phyloP scores from a whole-genome alignment of 768 basidiomycete species.

The Lactarius pseudohatsudake region DNA sequence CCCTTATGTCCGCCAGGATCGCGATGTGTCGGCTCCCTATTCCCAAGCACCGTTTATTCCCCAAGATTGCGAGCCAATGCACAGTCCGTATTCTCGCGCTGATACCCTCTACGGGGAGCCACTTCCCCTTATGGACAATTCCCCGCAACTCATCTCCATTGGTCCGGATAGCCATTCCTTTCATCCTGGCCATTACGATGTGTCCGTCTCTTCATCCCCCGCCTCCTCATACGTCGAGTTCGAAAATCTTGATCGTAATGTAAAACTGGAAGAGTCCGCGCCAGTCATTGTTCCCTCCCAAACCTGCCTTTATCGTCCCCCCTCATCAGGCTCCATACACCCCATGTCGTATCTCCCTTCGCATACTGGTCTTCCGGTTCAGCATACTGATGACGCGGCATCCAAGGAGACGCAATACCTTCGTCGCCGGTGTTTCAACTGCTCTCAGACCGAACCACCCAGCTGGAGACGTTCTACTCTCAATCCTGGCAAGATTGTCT shows the following conservation, averaged over 20 bases:
- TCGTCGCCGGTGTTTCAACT: constrained; percentile 85
- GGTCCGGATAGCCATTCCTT: constrained; percentile 36
- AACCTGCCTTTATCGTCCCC: constrained; percentile 47
- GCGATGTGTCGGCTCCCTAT: constrained; percentile 44
- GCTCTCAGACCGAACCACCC: constrained; percentile 88
- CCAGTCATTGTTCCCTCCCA: constrained; percentile 67
- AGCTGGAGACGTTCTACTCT: constrained; percentile 86
- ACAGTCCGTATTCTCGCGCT: constrained; percentile 37
- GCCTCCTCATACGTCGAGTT: constrained; percentile 50
- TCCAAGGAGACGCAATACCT: constrained; percentile 91
- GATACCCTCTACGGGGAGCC: constrained; percentile 44
- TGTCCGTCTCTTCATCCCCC: constrained; percentile 39
- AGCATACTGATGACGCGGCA: constrained; percentile 88
- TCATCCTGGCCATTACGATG: constrained; percentile 37
- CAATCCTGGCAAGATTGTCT: constrained; percentile 90
- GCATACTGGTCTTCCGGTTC: constrained; percentile 60
- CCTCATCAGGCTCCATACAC: constrained; percentile 36
- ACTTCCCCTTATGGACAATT: constrained; percentile 38
- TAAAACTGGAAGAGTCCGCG: constrained; percentile 67
- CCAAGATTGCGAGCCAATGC: constrained; percentile 42
- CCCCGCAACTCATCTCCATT: constrained; percentile 41
- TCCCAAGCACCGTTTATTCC: constrained; percentile 46
- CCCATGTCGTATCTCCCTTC: constrained; percentile 40
- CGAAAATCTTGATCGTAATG: constrained; percentile 44
- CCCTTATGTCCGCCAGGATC: constrained; percentile 75